Conservation (phyloP, 768 basidiomycete species). For the Cyclocybe cylindracea region DNA sequence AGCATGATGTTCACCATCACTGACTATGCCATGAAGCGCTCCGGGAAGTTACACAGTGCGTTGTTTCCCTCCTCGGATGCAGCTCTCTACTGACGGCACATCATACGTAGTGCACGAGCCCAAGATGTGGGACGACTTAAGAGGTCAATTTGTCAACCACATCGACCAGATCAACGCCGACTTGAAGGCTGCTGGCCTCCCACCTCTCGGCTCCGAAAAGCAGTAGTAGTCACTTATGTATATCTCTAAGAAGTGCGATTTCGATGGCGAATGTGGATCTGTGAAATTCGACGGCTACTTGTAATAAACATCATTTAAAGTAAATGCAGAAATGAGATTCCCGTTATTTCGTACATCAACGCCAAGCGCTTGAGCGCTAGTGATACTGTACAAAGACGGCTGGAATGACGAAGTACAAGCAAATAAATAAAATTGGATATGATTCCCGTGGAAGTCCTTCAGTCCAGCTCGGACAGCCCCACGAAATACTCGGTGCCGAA, state of each 20-base stretch:
- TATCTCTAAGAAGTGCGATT: background rate
- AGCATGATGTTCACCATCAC: conserved; percentile 64
- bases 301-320: too few species aligned
- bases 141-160: conserved; percentile 58
- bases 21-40: conserved; percentile 61
- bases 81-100: background rate
- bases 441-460: too few species aligned
- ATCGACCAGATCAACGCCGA: conserved; percentile 55
- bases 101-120: conserved; percentile 53
- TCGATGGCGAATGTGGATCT: background rate
- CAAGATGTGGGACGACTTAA: conserved; percentile 66
- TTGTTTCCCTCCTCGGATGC: background rate
- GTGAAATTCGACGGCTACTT: background rate
- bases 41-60: conserved; percentile 60
- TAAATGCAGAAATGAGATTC: too few species aligned
- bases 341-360: too few species aligned
- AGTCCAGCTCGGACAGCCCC: too few species aligned
- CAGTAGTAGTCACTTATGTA: background rate
- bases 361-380: too few species aligned
- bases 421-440: too few species aligned
- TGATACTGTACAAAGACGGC: too few species aligned
- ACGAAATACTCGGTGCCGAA: too few species aligned
- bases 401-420: too few species aligned
- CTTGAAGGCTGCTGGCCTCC: conserved; percentile 41
- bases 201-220: conserved; percentile 22